phyloP scores from a whole-genome alignment of 2,329 filamentous ascomycete genomes.

The Ophiostoma ips region DNA sequence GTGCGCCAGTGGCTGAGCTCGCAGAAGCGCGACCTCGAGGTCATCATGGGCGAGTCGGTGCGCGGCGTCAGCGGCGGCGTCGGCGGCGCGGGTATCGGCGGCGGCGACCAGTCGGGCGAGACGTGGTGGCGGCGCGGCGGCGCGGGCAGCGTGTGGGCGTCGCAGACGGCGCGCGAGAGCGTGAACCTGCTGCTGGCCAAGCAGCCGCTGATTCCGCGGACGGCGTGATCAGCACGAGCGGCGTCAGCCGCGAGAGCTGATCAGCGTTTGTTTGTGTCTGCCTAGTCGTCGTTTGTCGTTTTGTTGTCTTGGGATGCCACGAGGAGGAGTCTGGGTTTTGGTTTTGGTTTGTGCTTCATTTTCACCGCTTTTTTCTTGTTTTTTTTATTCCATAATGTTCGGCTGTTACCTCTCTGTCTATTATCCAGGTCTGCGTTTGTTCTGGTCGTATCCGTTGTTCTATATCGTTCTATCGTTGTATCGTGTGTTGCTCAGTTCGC shows the following conservation, averaged over 20 bases:
- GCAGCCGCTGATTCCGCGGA: conserved; percentile 23
- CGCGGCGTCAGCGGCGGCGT: conserved; percentile 33
- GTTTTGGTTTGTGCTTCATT: too few relatives aligned
- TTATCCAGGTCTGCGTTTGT: background rate
- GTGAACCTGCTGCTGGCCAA: conserved; percentile 47
- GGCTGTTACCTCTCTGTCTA: too few relatives aligned
- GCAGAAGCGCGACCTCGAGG: conserved; percentile 80
- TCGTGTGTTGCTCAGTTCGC: too few relatives aligned
- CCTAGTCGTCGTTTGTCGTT: background rate
- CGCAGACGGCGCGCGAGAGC: conserved; percentile 46
- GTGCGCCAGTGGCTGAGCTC: conserved; percentile 78
- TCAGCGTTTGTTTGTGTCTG: background rate
- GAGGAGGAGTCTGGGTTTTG: too few relatives aligned
- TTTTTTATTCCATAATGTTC: background rate
- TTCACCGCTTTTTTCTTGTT: background rate
- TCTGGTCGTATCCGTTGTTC: too few relatives aligned
- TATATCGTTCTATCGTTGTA: too few relatives aligned
- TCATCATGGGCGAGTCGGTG: conserved; percentile 70
- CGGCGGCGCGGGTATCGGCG: conserved; percentile 16
- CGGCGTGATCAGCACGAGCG: background rate
- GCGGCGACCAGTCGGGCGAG: conserved; percentile 29
- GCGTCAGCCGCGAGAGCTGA: too few relatives aligned
- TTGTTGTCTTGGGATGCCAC: too few relatives aligned
- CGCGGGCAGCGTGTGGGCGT: conserved; percentile 39
- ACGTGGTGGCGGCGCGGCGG: conserved; percentile 59